Evolutionary conservation across 495 filamentous ascomycete species (phyloP), one percentile per base, ranked within the genome.

Genomic region (Xylaria telfairii): DNA sequence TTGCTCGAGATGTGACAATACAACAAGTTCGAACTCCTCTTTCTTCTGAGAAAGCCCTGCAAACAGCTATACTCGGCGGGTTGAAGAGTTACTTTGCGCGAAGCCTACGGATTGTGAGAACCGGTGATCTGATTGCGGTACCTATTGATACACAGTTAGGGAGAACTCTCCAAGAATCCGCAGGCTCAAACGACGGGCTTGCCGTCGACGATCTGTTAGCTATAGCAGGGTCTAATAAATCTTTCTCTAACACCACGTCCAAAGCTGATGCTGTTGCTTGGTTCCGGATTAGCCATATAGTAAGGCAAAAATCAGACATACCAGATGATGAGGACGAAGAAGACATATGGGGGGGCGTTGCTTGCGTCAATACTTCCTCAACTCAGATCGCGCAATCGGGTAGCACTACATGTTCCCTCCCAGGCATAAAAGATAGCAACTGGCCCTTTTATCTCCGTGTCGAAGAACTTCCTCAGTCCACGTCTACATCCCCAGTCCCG

Each of bases 341-440:
- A 30, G 89, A 92, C 51, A 79, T 87, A 13, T 99, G 96, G 96
- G 91, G 92, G 37, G 90, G 90, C n/a, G 89, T 93, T 7, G 91
- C 91, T 30, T 89, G 90, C 34, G 91, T 98, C 56, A 94, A 97
- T 76, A 91, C 93, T 9, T 87, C 90, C 21, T 91, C 87, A 57
- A 97, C 96, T 10, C 90, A 93, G 51, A 93, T 98, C 87, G 91
- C 92, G 12, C 92, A 96, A 76, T 91, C 93, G 54, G 95, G 95
- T 3, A 95, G 90, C 65, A 92, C 92, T 69, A 90, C 91, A 49
- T 90, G 91, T 73, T 90, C 90, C 62, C 79, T 96, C 1, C 95
- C 95, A 0, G 88, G 92, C 10, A 89, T 90, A 0, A 85, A 90
- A 47, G 85, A 85, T 42, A 96, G 87, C 73, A 87, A 88, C 3